Evolutionary conservation across 1,139 yeast species (phyloP).

Genomic region (Lodderomyces margitis): DNA sequence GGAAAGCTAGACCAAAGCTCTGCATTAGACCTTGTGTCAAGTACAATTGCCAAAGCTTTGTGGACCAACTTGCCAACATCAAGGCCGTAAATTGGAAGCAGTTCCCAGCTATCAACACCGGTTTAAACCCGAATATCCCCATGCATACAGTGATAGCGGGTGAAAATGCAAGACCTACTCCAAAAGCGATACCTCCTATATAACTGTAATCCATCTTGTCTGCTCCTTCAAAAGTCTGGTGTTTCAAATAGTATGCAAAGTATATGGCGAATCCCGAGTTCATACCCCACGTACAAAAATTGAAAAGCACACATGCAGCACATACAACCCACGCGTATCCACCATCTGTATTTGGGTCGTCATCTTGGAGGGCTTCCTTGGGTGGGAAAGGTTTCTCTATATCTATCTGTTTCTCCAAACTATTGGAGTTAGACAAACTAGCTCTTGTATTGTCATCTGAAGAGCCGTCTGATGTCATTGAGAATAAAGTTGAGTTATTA

Average conservation of each 20-base stretch:
- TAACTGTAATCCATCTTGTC: conserved; percentile 39
- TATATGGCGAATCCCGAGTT: conserved; percentile 55
- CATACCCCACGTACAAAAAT: conserved; percentile 48
- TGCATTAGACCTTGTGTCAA: conserved; percentile 52
- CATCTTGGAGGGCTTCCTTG: conserved; percentile 4
- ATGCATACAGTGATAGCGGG: conserved; percentile 41
- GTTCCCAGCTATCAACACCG: conserved; percentile 41
- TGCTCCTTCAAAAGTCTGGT: conserved; percentile 39
- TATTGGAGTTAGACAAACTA: not conserved
- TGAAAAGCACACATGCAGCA: conserved; percentile 38
- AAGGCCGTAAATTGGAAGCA: conserved; percentile 50
- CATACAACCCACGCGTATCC: conserved; percentile 53
- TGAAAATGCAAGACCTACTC: conserved; percentile 31
- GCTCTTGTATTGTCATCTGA: not conserved
- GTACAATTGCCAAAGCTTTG: conserved; percentile 51
- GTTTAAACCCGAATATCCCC: conserved; percentile 41
- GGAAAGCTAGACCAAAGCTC: conserved; percentile 47
- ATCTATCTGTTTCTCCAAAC: not conserved
- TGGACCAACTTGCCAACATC: conserved; percentile 54
- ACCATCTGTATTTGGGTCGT: conserved; percentile 26
- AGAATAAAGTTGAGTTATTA: too few species aligned
- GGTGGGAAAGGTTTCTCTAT: conserved; percentile 5
- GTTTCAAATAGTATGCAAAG: conserved; percentile 42
- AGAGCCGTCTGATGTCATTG: not conserved
- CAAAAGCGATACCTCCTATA: conserved; percentile 41